A percentile compares a stretch with the other conserved stretches of the same genome.
Evolutionary conservation across 2,329 filamentous ascomycete genomes (phyloP).

Genomic region (Fusarium redolens): DNA sequence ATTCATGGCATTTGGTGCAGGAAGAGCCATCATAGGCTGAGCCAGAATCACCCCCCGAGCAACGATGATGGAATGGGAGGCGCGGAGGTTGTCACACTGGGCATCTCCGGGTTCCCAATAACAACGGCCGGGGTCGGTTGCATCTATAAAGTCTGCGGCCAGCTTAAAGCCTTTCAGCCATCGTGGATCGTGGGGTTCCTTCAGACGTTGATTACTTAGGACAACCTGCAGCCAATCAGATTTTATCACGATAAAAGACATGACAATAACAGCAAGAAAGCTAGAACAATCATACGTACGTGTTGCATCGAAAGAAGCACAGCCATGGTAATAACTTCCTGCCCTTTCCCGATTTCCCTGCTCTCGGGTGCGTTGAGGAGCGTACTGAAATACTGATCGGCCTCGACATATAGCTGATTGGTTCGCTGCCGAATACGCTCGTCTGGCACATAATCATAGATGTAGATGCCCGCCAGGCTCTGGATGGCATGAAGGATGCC

Average conservation of each 20-base stretch:
- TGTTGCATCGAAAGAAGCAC: slow-evolving; percentile 54
- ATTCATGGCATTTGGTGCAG: slow-evolving; percentile 43
- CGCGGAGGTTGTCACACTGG: slow-evolving; percentile 48
- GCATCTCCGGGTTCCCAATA: slow-evolving; percentile 51
- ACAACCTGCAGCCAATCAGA: slow-evolving; percentile 45
- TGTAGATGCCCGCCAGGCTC: slow-evolving; percentile 53
- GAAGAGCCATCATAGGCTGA: slow-evolving; percentile 52
- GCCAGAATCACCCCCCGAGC: slow-evolving; percentile 53
- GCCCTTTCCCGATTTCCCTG: slow-evolving; percentile 36
- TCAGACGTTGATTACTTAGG: slow-evolving; percentile 50
- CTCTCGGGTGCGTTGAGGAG: slow-evolving; percentile 41
- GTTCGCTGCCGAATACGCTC: slow-evolving; percentile 46
- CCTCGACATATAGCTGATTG: slow-evolving; percentile 47
- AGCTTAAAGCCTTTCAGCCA: slow-evolving; percentile 53
- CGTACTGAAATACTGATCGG: slow-evolving; percentile 44
- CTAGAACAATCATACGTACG: slow-evolving; percentile 38
- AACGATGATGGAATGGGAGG: slow-evolving; percentile 55
- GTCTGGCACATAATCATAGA: slow-evolving; percentile 53
- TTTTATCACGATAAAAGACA: background rate
- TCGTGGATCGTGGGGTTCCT: slow-evolving; percentile 47
- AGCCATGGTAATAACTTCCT: slow-evolving; percentile 51
- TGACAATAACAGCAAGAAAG: background rate
- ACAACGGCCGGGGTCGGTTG: slow-evolving; percentile 49
- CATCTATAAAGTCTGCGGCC: slow-evolving; percentile 48
- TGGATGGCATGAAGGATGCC: slow-evolving; percentile 52